Conservation (phyloP, 2,329 filamentous ascomycete genomes). For the Nothophoma quercina region DNA sequence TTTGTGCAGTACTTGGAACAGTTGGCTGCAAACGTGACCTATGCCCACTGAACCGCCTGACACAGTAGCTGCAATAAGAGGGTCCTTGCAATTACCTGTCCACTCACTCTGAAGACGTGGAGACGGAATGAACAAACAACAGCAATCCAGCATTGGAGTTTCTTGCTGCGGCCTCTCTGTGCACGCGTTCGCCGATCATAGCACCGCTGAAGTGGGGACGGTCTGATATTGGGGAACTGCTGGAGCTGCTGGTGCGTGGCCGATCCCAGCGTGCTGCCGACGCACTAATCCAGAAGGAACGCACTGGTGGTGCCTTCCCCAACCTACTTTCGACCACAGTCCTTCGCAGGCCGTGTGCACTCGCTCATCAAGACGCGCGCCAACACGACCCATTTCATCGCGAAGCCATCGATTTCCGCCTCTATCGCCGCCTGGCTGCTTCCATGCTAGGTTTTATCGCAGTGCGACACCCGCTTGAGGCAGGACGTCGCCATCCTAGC, state of each 20-base stretch:
- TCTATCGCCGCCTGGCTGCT: conserved; percentile 42
- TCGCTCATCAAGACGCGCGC: conserved; percentile 46
- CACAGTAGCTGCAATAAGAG: background rate
- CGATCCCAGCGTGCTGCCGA: conserved; percentile 17
- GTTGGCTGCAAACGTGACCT: background rate
- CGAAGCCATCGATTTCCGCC: conserved; percentile 37
- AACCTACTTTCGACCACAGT: conserved; percentile 25
- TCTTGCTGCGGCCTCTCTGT: too few species aligned
- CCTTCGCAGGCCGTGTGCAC: conserved; percentile 37
- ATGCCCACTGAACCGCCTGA: conserved; percentile 2
- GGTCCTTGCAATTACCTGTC: background rate
- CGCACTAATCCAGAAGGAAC: conserved; percentile 13
- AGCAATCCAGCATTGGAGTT: too few species aligned
- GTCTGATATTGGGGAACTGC: conserved; percentile 19
- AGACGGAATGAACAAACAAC: background rate
- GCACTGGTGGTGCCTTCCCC: conserved; percentile 11
- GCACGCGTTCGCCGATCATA: conserved; percentile 13
- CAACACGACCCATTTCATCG: conserved; percentile 44
- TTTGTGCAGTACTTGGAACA: background rate
- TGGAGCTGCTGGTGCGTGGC: conserved; percentile 15
- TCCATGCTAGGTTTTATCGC: conserved; percentile 50
- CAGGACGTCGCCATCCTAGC: conserved; percentile 50
- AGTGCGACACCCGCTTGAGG: conserved; percentile 52
- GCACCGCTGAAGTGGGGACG: conserved; percentile 13
- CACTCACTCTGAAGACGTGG: background rate